Percentiles rank a stretch among this genome's conserved stretches.
These are phyloP conservation scores for Haemoproteus tartakovskyi DNA, from an alignment of 169 alveolate genomes.

Conservation along the genomic window DNA sequence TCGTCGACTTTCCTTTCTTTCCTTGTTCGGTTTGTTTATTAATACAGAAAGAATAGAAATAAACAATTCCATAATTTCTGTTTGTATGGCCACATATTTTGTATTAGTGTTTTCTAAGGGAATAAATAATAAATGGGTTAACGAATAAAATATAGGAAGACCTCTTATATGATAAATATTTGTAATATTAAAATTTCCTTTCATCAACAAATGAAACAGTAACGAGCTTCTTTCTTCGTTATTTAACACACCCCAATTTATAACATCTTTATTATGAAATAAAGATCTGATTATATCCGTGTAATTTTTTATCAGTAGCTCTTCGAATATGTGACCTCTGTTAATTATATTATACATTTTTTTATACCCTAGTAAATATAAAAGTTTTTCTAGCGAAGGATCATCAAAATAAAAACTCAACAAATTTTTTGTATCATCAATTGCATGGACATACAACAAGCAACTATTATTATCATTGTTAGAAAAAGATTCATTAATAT, in stretches of 20 bases:
- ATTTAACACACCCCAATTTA: conserved; percentile 20
- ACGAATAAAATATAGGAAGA: conserved; percentile 39
- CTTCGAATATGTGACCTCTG: conserved; percentile 1
- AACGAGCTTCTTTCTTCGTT: conserved; percentile 1
- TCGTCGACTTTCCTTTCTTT: no score
- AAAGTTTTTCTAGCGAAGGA: conserved; percentile 4
- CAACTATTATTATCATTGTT: neutral
- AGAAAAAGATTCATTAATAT: no score
- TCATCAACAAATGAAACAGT: conserved; percentile 7
- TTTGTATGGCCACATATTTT: conserved; percentile 11
- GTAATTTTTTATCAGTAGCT: conserved; percentile 29
- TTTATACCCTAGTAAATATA: conserved; percentile 33
- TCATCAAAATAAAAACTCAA: conserved; percentile 14
- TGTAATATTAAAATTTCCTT: conserved; percentile 35
- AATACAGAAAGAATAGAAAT: neutral
- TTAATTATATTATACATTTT: conserved; percentile 20
- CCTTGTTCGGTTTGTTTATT: no score
- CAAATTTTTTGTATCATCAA: conserved; percentile 23
- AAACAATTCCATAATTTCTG: conserved; percentile 23
- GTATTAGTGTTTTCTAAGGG: conserved; percentile 1
- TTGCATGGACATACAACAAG: conserved; percentile 30
- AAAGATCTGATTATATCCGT: conserved; percentile 41
- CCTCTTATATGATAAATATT: conserved; percentile 37
- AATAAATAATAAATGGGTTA: conserved; percentile 11
- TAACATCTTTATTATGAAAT: conserved; percentile 1